Conservation (phyloP, 2,329 filamentous ascomycete genomes). For the Orbilia blumenaviensis region DNA sequence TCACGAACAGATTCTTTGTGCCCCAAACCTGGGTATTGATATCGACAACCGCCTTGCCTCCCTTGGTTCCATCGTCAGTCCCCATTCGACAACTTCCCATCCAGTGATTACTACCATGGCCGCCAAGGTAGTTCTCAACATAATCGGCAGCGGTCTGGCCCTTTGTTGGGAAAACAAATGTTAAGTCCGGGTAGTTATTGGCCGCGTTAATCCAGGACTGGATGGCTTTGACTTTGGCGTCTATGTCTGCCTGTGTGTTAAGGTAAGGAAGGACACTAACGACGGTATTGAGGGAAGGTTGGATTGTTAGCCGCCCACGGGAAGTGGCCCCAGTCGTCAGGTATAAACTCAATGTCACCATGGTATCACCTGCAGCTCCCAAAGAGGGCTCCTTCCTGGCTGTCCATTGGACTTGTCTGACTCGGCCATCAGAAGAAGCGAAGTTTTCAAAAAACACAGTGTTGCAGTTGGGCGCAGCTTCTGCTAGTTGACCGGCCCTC, state of each 20-base stretch:
- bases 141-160: slow-evolving; percentile 65
- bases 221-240: slow-evolving; percentile 72
- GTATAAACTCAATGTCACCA: slow-evolving; percentile 65
- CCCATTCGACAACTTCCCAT: slow-evolving; percentile 71
- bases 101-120: slow-evolving; percentile 59
- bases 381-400: slow-evolving; percentile 70
- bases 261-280: slow-evolving; percentile 71
- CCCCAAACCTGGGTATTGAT: slow-evolving; percentile 72
- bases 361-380: slow-evolving; percentile 61
- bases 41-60: slow-evolving; percentile 68
- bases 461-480: slow-evolving; percentile 62
- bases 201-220: slow-evolving; percentile 69
- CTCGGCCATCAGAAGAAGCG: slow-evolving; percentile 67
- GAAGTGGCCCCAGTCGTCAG: slow-evolving; percentile 66
- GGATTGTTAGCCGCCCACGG: slow-evolving; percentile 62
- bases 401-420: slow-evolving; percentile 73
- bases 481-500: slow-evolving; percentile 66
- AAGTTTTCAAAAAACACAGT: slow-evolving; percentile 57
- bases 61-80: slow-evolving; percentile 65
- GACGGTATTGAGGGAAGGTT: slow-evolving; percentile 61
- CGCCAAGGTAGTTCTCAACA: slow-evolving; percentile 54
- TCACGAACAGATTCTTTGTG: slow-evolving; percentile 74
- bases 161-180: slow-evolving; percentile 67
- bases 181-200: slow-evolving; percentile 66
- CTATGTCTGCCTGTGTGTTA: slow-evolving; percentile 68